Percentiles rank a stretch among this genome's conserved stretches.
These are phyloP conservation scores for Fusarium tanahbumbuense DNA, from an alignment of 2,329 filamentous ascomycete genomes.

Conservation along the genomic window DNA sequence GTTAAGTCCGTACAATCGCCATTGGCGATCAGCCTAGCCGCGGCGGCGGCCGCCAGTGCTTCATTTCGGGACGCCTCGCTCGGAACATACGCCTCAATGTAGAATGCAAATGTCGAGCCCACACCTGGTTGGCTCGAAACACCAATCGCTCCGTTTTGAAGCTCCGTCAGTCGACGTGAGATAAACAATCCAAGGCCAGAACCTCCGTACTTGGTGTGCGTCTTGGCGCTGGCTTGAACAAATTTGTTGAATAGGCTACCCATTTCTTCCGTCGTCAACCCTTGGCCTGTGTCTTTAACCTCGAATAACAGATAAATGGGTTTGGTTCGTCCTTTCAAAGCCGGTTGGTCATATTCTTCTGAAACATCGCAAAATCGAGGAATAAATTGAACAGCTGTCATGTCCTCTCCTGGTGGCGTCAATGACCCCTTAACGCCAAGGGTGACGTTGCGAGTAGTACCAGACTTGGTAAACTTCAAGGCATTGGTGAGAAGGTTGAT, in stretches of 20 bases:
- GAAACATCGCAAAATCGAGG: slow-evolving; percentile 64
- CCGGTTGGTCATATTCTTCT: slow-evolving; percentile 52
- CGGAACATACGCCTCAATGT: slow-evolving; percentile 69
- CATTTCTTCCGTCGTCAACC: slow-evolving; percentile 77
- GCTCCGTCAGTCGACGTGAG: slow-evolving; percentile 79
- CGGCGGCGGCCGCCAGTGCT: slow-evolving; percentile 53
- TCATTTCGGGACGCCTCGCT: slow-evolving; percentile 55
- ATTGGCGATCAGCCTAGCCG: slow-evolving; percentile 48
- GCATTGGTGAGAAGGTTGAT: slow-evolving; percentile 86
- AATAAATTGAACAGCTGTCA: slow-evolving; percentile 69
- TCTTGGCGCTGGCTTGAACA: slow-evolving; percentile 79
- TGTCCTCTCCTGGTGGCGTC: slow-evolving; percentile 53
- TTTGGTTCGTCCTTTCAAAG: slow-evolving; percentile 52
- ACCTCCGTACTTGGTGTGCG: slow-evolving; percentile 82
- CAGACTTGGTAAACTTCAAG: slow-evolving; percentile 81
- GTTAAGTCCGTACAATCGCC: slow-evolving; percentile 30
- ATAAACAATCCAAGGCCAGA: slow-evolving; percentile 85
- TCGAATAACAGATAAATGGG: slow-evolving; percentile 76
- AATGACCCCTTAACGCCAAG: slow-evolving; percentile 60
- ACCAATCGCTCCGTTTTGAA: slow-evolving; percentile 84
- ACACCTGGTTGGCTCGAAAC: slow-evolving; percentile 74
- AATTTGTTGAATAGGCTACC: slow-evolving; percentile 82
- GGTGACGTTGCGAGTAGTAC: slow-evolving; percentile 66
- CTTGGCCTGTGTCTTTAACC: slow-evolving; percentile 81
- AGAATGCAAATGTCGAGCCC: slow-evolving; percentile 82